Percentiles rank a stretch among this genome's conserved stretches.
phyloP scores from a whole-genome alignment of 2,329 filamentous ascomycete species.

The Penicillium sp. region DNA sequence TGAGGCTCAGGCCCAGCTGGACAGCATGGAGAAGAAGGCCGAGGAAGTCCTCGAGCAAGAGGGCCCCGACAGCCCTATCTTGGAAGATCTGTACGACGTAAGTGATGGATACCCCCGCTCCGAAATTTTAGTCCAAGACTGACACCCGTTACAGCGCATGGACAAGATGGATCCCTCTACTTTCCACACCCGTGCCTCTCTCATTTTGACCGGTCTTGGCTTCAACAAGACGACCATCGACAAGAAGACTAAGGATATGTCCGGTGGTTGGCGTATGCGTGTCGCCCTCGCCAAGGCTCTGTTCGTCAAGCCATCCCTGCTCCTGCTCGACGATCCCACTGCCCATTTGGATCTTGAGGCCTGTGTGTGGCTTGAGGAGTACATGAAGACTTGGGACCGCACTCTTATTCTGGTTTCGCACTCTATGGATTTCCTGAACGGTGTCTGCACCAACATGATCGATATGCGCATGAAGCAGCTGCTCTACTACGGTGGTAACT shows the following conservation, averaged over 20 bases:
- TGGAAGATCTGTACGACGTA: conserved; percentile 95
- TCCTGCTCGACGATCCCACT: conserved; percentile 95
- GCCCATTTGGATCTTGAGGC: conserved; percentile 99
- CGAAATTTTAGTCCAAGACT: conserved; percentile 12
- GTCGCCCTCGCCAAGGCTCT: conserved; percentile 95
- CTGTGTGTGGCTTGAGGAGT: conserved; percentile 99
- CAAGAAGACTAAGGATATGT: conserved; percentile 99
- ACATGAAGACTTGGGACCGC: conserved; percentile 98
- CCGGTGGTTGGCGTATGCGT: conserved; percentile 99
- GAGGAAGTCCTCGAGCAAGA: conserved; percentile 88
- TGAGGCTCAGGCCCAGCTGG: conserved; percentile 89
- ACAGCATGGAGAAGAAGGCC: conserved; percentile 78
- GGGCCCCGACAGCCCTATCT: conserved; percentile 80
- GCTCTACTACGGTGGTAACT: conserved; percentile 99
- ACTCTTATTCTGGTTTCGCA: conserved; percentile 95
- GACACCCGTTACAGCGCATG: conserved; percentile 64
- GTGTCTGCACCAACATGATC: conserved; percentile 97
- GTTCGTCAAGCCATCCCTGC: conserved; percentile 93
- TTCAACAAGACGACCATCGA: conserved; percentile 98
- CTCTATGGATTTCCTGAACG: conserved; percentile 98
- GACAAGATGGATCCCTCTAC: conserved; percentile 98
- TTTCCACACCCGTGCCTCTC: conserved; percentile 88
- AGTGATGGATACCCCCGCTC: conserved; percentile 31
- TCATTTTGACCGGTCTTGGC: conserved; percentile 95
- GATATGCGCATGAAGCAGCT: conserved; percentile 90